These are phyloP conservation scores for Axilococcus clingmanii DNA, from an alignment of 139 green algal species.

Conservation along the genomic window DNA sequence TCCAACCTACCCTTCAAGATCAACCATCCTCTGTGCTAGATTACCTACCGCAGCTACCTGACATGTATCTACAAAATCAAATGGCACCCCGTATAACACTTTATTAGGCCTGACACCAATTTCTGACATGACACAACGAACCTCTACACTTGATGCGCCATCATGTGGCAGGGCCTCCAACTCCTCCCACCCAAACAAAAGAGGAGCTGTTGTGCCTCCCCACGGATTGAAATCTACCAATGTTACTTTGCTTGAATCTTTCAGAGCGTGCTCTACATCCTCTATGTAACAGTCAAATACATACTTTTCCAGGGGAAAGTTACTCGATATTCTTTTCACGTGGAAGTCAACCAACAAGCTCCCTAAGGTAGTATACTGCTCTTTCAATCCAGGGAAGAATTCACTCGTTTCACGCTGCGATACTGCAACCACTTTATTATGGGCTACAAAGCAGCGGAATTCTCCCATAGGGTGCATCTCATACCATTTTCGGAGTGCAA, in stretches of 20 bases:
- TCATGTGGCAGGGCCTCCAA: conserved; percentile 13
- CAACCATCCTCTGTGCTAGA: no score
- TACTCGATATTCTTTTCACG: conserved; percentile 20
- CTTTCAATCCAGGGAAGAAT: no score
- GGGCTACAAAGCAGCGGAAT: conserved; percentile 86
- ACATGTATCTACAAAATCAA: conserved; percentile 36
- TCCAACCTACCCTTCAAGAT: no score
- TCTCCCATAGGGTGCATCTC: conserved; percentile 73
- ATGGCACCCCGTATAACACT: conserved; percentile 38
- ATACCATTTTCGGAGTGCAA: conserved; percentile 69
- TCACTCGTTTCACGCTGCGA: no score
- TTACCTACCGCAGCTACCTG: conserved; percentile 19
- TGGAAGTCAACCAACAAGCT: conserved; percentile 33
- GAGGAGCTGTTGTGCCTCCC: conserved; percentile 59
- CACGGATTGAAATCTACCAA: conserved; percentile 90
- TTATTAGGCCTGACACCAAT: conserved; percentile 22
- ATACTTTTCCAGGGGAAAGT: conserved; percentile 30
- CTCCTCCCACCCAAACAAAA: conserved; percentile 82
- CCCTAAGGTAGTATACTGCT: no score
- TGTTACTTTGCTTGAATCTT: conserved; percentile 24
- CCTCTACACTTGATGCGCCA: conserved; percentile 6
- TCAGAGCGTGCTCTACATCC: conserved; percentile 8
- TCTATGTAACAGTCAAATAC: conserved; percentile 80
- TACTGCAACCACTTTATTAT: conserved; percentile 37
- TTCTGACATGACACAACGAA: conserved; percentile 27